Evolutionary conservation across 768 basidiomycete genomes (phyloP).

Genomic region (Serendipita vermifera): DNA sequence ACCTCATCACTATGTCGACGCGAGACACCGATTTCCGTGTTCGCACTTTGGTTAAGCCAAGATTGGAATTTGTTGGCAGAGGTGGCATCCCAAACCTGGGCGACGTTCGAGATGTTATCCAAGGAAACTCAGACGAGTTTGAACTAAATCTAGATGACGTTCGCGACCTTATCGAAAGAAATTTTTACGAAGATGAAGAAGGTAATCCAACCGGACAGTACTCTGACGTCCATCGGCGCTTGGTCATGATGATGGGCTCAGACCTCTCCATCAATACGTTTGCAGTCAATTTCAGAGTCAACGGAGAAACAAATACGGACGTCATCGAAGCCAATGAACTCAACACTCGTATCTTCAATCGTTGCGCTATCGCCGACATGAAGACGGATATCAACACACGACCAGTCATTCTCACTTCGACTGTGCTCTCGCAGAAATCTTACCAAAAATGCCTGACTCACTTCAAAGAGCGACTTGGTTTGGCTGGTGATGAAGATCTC

Average conservation of each 20-base stretch:
- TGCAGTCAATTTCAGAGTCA: slow-evolving; percentile 30
- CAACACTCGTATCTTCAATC: slow-evolving; percentile 28
- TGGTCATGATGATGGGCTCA: too few relatives aligned
- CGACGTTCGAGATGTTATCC: too few relatives aligned
- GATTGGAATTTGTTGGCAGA: too few relatives aligned
- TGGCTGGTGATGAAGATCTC: slow-evolving; percentile 24
- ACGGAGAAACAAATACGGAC: slow-evolving; percentile 26
- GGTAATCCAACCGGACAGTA: too few relatives aligned
- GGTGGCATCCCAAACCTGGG: too few relatives aligned
- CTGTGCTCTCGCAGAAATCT: slow-evolving; percentile 22
- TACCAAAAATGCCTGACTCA: slow-evolving; percentile 26
- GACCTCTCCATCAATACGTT: slow-evolving; percentile 37
- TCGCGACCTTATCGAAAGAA: too few relatives aligned
- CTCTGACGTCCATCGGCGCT: too few relatives aligned
- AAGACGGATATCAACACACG: slow-evolving; percentile 18
- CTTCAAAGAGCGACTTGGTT: slow-evolving; percentile 29
- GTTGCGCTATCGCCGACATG: slow-evolving; percentile 25
- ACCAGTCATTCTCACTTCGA: slow-evolving; percentile 24
- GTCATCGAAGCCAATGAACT: slow-evolving; percentile 32
- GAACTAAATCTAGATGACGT: too few relatives aligned
- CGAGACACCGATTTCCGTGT: slow-evolving; percentile 26
- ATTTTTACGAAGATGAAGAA: too few relatives aligned
- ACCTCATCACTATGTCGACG: slow-evolving; percentile 31
- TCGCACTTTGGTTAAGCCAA: too few relatives aligned
- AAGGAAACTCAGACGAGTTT: too few relatives aligned